These are phyloP conservation scores for Pseudevernia furfuracea DNA, from an alignment of 495 filamentous ascomycete genomes.

Conservation along the genomic window DNA sequence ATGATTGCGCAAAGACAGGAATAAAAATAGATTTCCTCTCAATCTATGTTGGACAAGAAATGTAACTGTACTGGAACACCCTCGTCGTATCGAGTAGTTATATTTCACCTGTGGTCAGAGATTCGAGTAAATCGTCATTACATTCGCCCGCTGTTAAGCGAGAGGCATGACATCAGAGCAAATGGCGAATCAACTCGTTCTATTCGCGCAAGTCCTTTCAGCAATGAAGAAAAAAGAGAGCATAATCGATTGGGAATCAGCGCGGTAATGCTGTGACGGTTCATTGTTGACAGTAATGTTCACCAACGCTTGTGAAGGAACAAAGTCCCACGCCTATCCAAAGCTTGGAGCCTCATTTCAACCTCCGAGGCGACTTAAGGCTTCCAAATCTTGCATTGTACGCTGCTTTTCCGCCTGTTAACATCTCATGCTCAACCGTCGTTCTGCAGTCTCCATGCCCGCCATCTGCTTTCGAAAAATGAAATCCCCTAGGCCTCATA, in stretches of 20 bases:
- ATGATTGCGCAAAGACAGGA: background rate
- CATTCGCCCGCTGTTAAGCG: background rate
- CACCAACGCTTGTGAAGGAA: too few relatives aligned
- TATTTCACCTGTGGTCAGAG: constrained; percentile 12
- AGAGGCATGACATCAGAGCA: constrained; percentile 8
- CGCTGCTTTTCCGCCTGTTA: too few relatives aligned
- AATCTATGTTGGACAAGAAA: background rate
- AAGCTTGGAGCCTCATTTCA: too few relatives aligned
- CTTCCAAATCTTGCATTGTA: too few relatives aligned
- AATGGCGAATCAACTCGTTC: background rate
- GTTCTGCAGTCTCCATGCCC: background rate
- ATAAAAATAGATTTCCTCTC: background rate
- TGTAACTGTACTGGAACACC: background rate
- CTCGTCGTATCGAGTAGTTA: constrained; percentile 1
- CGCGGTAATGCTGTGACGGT: too few relatives aligned
- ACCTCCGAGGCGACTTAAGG: too few relatives aligned
- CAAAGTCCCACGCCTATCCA: too few relatives aligned
- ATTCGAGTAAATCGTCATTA: constrained; percentile 9
- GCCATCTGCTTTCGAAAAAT: background rate
- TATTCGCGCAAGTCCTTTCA: background rate
- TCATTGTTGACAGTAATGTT: too few relatives aligned
- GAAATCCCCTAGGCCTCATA: background rate
- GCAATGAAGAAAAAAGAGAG: background rate
- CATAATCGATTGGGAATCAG: too few relatives aligned
- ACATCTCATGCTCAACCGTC: too few relatives aligned